Conservation (phyloP, 768 basidiomycete genomes). For the Auriscalpium vulgare region DNA sequence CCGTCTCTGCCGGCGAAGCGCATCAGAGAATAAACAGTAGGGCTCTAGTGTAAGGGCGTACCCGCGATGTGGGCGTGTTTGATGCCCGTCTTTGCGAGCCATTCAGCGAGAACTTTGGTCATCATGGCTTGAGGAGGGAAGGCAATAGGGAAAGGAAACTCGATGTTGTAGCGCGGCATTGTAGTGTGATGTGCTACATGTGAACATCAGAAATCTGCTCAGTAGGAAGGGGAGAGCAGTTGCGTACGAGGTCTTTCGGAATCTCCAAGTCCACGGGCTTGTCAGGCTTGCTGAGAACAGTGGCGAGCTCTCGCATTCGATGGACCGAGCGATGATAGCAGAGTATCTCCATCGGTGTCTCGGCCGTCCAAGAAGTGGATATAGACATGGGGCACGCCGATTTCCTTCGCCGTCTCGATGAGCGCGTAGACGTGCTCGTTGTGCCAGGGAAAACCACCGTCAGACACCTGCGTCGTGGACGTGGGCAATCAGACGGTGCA, state of each 20-base stretch:
- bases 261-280: constrained; percentile 80
- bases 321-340: constrained; percentile 98
- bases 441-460: constrained; percentile 97
- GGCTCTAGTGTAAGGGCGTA: background rate
- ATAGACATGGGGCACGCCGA: too few relatives aligned
- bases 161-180: constrained; percentile 89
- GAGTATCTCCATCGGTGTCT: too few relatives aligned
- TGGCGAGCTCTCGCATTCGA: constrained; percentile 87
- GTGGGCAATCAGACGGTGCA: too few relatives aligned
- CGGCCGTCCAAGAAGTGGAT: too few relatives aligned
- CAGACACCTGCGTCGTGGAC: constrained; percentile 54
- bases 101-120: constrained; percentile 93
- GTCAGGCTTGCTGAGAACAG: constrained; percentile 72
- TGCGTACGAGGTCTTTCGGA: constrained; percentile 70
- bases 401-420: too few relatives aligned
- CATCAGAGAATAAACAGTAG: background rate
- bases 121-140: constrained; percentile 94
- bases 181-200: constrained; percentile 73
- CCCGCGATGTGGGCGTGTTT: constrained; percentile 82
- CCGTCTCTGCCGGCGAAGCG: constrained; percentile 54
- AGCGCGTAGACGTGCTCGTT: too few relatives aligned
- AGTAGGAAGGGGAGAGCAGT: background rate
- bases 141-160: constrained; percentile 83
- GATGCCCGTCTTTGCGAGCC: constrained; percentile 69
- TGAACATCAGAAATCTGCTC: background rate